Base-by-base conservation (phyloP, 2,329 filamentous ascomycete genomes). In the Alternaria arbusti region DNA sequence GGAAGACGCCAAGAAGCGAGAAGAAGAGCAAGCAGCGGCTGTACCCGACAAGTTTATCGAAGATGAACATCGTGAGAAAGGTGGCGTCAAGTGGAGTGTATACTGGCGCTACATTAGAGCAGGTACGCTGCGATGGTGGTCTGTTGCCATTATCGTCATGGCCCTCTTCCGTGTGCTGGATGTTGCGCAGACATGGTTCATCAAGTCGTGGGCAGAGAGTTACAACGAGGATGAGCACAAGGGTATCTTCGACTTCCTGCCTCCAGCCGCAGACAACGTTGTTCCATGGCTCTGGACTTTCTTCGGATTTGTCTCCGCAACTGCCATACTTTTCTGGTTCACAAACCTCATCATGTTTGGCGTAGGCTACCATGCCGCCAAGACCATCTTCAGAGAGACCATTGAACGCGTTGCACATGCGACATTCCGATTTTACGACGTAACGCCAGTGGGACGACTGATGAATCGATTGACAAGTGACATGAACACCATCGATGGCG, bases 381-480 rank as follows among this genome's bases (percentile, higher is more conserved):
- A 90, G 70, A 83, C 84, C 7, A 86, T 97, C 54, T 97, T 97
- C 79, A 84, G 84, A 64, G 85, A 88, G 43, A 91, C 93, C 20
- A 88, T 97, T 80, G 82, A 86, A 2, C 87, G 87, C 55, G 92
- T 97, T 54, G 91, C 90, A 74, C 87, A 89, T 71, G 92, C 94
- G 0, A 94, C 90, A 0, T 97, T 97, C 81, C 89, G 93, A 1
- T 97, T 94, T 79, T 96, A 97, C 81, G 94, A 97, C 75, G 89
- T 93, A 5, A 97, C 94, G 0, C 94, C 94, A 0, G 90, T 96
- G 0, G 94, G 94, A 0, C 88, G 94, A 50, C 83, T 97, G 65
- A 97, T 97, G 92, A 97, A 97, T 77, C 88, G 94, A 8, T 85
- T 97, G 64, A 97, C 94, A 0, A 93, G 92, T 2, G 94, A 97